A percentile compares a stretch with the other conserved stretches of the same genome.
Evolutionary conservation across 2,329 filamentous ascomycete genomes (phyloP).

Genomic region (Chaetomium olivaceum): DNA sequence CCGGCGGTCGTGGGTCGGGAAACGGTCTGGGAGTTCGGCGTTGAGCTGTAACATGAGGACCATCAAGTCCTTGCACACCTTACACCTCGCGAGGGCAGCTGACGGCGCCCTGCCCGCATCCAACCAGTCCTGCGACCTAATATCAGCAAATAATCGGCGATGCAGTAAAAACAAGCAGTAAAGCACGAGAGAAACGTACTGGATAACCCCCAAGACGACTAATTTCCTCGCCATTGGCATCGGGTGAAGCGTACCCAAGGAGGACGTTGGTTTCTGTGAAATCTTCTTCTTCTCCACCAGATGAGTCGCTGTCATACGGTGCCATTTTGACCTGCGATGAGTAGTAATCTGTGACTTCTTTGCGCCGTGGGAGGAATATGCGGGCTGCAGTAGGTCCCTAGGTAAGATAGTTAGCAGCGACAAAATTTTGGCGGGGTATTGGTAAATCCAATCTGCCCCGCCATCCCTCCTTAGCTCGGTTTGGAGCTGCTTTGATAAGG

Average conservation of each 20-base stretch:
- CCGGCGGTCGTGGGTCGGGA: conserved; percentile 82
- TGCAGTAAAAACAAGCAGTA: background rate
- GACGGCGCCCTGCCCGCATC: conserved; percentile 70
- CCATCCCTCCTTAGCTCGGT: conserved; percentile 21
- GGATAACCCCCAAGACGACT: conserved; percentile 86
- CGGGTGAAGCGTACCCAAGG: conserved; percentile 82
- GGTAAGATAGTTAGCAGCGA: too few species aligned
- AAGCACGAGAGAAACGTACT: conserved; percentile 56
- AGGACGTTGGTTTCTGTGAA: conserved; percentile 84
- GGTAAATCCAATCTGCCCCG: conserved; percentile 27
- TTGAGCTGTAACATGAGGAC: conserved; percentile 87
- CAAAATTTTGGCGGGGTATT: conserved; percentile 35
- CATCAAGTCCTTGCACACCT: conserved; percentile 81
- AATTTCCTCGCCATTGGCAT: conserved; percentile 76
- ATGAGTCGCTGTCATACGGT: conserved; percentile 84
- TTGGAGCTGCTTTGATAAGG: background rate
- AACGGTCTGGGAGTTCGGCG: conserved; percentile 81
- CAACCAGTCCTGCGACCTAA: conserved; percentile 71
- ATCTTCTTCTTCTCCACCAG: conserved; percentile 65
- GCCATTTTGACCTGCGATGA: conserved; percentile 53
- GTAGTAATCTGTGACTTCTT: background rate
- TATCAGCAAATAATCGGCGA: conserved; percentile 25
- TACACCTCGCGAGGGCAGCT: conserved; percentile 78
- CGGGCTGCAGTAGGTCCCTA: conserved; percentile 19
- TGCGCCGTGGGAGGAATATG: background rate